These are phyloP conservation scores for Fusarium secorum DNA, from an alignment of 2,329 filamentous ascomycete genomes.

Conservation along the genomic window DNA sequence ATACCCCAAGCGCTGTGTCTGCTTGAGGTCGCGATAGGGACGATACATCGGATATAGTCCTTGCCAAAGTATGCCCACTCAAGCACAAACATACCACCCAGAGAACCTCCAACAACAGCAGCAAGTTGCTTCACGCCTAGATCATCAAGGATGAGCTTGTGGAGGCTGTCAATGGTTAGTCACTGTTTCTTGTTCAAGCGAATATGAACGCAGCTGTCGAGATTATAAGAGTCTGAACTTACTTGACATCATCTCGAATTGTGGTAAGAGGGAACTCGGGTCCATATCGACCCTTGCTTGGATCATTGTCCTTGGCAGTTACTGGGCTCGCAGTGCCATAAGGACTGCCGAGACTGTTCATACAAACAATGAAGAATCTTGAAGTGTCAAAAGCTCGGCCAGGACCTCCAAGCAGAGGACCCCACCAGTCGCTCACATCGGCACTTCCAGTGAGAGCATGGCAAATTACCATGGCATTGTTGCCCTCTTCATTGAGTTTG, in stretches of 20 bases:
- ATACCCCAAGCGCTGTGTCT: conserved; percentile 90
- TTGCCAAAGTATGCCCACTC: conserved; percentile 93
- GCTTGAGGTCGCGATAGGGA: conserved; percentile 86
- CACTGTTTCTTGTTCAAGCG: background rate
- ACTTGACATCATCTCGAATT: conserved; percentile 95
- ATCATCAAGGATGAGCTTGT: conserved; percentile 81
- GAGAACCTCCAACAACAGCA: conserved; percentile 81
- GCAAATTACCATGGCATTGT: conserved; percentile 80
- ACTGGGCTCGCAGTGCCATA: conserved; percentile 90
- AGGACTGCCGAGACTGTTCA: conserved; percentile 85
- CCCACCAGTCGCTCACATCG: conserved; percentile 90
- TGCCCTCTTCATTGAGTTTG: conserved; percentile 63
- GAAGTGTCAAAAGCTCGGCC: conserved; percentile 83
- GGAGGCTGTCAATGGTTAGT: conserved; percentile 62
- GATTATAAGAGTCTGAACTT: conserved; percentile 38
- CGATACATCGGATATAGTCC: conserved; percentile 80
- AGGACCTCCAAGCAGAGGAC: conserved; percentile 78
- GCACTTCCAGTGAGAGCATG: conserved; percentile 87
- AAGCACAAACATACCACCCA: conserved; percentile 89
- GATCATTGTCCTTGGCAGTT: conserved; percentile 85
- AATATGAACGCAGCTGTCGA: background rate
- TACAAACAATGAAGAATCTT: conserved; percentile 84
- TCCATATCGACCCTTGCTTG: conserved; percentile 79
- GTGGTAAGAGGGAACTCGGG: conserved; percentile 97
- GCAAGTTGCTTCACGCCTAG: conserved; percentile 81